These are phyloP conservation scores for Melastoma malabathricum DNA, from an alignment of 345 rosid species.

Conservation along the genomic window DNA sequence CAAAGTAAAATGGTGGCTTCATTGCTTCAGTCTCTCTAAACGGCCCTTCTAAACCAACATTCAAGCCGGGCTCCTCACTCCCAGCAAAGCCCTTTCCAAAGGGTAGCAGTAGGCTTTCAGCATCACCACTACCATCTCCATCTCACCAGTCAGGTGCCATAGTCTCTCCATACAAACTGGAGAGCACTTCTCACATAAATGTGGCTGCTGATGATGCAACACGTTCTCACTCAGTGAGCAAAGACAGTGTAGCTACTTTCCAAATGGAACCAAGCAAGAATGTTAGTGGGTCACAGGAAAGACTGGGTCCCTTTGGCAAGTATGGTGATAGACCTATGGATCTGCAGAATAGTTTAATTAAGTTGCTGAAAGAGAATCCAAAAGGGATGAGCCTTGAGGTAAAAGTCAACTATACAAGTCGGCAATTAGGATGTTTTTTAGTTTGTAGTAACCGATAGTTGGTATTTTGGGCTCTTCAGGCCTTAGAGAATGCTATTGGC, in stretches of 20 bases:
- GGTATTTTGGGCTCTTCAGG: slow-evolving; percentile 21
- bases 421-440: background rate
- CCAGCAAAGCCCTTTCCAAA: slow-evolving; percentile 30
- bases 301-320: slow-evolving; percentile 27
- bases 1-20: too few relatives aligned
- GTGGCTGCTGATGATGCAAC: slow-evolving; percentile 25
- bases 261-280: slow-evolving; percentile 46
- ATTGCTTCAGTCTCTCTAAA: slow-evolving; percentile 21
- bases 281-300: slow-evolving; percentile 25
- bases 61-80: slow-evolving; percentile 26
- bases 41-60: slow-evolving; percentile 35
- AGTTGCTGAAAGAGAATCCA: slow-evolving; percentile 57
- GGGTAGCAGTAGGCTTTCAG: slow-evolving; percentile 26
- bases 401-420: slow-evolving; percentile 6
- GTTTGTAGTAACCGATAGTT: background rate
- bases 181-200: slow-evolving; percentile 26
- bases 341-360: slow-evolving; percentile 44
- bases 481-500: slow-evolving; percentile 75
- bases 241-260: slow-evolving; percentile 29
- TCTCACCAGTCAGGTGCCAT: background rate
- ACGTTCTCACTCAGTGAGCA: slow-evolving; percentile 24
- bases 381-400: slow-evolving; percentile 85
- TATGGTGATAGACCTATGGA: slow-evolving; percentile 36
- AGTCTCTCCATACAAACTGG: slow-evolving; percentile 7
- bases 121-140: slow-evolving; percentile 67